Base-by-base conservation (phyloP, 1,284 basidiomycete species). In the Cryptococcus jaspeensis region DNA sequence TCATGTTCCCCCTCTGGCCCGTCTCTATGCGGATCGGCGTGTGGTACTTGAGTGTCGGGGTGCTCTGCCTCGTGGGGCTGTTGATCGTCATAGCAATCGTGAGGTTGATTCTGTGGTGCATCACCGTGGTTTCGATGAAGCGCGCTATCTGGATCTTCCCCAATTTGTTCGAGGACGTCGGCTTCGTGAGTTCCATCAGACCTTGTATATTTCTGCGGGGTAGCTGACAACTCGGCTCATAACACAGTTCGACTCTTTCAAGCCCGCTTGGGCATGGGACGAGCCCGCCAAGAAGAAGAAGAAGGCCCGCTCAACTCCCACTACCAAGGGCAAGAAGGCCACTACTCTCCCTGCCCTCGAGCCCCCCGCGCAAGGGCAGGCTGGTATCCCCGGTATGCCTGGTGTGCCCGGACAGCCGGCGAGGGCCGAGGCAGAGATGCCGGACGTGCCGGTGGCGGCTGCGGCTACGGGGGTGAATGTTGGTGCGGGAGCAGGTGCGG, bases 71-170 rank as follows among this genome's bases (percentile, higher is more conserved):
- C 62, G 86, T 99, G 59, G 94, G 86, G 35, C 79, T 92, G 60
- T 95, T 99, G 80, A 93, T 99, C 71, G 92, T 79, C 6, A 84
- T 98, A 62, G 92, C 94, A 5, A 87, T 99, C 65, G 82, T 99
- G 60, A 84, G 96, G 46, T 82, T 99, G 60, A 90, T 99, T 69
- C 88, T 98, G 77, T 99, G 93, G 80, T 84, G 93, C 74, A 85
- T 95, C 70, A 94, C 95, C n/a, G 78, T 94, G 65, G 79, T 99
- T 64, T 85, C 86, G 48, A 86, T 85, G 32, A 85, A 87, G 56
- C 92, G 92, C 16, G 96, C 95, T 37, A 96, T 99, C 59, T 99
- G 95, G 95, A 89, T 99, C 80, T 99, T 98, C 83, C 95, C 96
- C 0, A 91, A 97, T 74, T 80, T 99, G 46, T 99, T 99, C 69